These are phyloP conservation scores for Aspergillus incahuasiensis DNA, from an alignment of 495 filamentous ascomycete genomes.

Conservation along the genomic window DNA sequence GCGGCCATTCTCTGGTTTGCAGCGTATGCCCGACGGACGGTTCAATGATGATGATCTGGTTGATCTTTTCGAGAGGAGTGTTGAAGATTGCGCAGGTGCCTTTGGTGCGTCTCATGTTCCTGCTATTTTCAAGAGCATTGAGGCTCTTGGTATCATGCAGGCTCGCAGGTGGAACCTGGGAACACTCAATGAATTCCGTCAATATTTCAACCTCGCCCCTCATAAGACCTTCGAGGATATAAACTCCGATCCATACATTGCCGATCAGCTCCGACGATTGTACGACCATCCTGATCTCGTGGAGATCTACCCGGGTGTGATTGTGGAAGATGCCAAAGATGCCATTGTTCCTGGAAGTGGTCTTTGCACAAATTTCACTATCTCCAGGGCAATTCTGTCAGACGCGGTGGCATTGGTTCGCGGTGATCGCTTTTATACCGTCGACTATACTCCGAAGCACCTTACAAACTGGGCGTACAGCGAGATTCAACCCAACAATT, in stretches of 20 bases:
- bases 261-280: slow-evolving; percentile 63
- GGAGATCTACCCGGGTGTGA: slow-evolving; percentile 77
- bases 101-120: slow-evolving; percentile 76
- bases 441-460: slow-evolving; percentile 64
- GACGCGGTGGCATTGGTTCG: slow-evolving; percentile 84
- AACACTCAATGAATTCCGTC: slow-evolving; percentile 81
- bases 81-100: slow-evolving; percentile 55
- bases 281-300: slow-evolving; percentile 79
- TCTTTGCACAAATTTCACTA: slow-evolving; percentile 76
- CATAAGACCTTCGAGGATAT: slow-evolving; percentile 81
- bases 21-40: slow-evolving; percentile 54
- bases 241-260: slow-evolving; percentile 71
- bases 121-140: slow-evolving; percentile 63
- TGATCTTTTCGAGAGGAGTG: slow-evolving; percentile 57
- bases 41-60: slow-evolving; percentile 67
- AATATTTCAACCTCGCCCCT: slow-evolving; percentile 70
- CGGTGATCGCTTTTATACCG: slow-evolving; percentile 82
- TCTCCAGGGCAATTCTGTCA: slow-evolving; percentile 75
- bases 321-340: slow-evolving; percentile 75
- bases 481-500: slow-evolving; percentile 44
- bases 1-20: slow-evolving; percentile 59
- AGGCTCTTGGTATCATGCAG: slow-evolving; percentile 83
- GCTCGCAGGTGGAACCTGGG: slow-evolving; percentile 77
- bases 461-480: slow-evolving; percentile 78
- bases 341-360: slow-evolving; percentile 73